Evolutionary conservation across 1,284 basidiomycete species (phyloP), one percentile per base, ranked within the genome.

Genomic region (Abortiporus biennis): DNA sequence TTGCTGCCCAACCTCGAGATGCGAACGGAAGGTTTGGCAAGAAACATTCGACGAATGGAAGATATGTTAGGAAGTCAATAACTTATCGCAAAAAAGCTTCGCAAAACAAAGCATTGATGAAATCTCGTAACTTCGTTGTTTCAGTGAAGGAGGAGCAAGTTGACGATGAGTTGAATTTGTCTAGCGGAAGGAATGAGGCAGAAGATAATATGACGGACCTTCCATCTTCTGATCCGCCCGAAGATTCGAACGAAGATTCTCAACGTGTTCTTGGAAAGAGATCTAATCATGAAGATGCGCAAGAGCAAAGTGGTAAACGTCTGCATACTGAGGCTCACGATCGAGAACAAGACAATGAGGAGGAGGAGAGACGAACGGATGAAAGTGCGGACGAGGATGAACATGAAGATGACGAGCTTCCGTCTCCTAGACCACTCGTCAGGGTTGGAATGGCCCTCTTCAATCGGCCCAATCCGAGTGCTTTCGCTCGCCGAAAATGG

Each of bases 1-100:
- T 74, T 35, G 71, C 71, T 40, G 54, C 54, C n/a, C 73, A 75
- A 47, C 72, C 72, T 5, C 66, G 72, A 34, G 70, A 70, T 46
- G 57, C 58, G 24, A 72, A 74, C 46, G 72, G 72, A 33, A 61
- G 71, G 15, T 74, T 74, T 41, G 72, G 71, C 30, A 73, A 70
- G 61, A 75, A 74, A 52, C 56, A 59, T 16, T 64, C 65, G 16
- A 69, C 66, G 6, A 79, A 82, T 45, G 78, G 78, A 49, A 58
- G 65, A 54, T 64, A 59, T 48, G 53, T 65, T 54, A 62, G 71
- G 50, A 68, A 62, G 53, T 29, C 64, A 64, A 44, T 48, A 62
- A 41, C 36, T 53, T 20, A 44, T 51, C 12, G 39, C 46, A 51
- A 15, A 53, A 47, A 34, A 46, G 45, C 50, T 30, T 16, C 15